Conservation (phyloP, 139 green algal species). For the Zygnema circumcarinatum region DNA sequence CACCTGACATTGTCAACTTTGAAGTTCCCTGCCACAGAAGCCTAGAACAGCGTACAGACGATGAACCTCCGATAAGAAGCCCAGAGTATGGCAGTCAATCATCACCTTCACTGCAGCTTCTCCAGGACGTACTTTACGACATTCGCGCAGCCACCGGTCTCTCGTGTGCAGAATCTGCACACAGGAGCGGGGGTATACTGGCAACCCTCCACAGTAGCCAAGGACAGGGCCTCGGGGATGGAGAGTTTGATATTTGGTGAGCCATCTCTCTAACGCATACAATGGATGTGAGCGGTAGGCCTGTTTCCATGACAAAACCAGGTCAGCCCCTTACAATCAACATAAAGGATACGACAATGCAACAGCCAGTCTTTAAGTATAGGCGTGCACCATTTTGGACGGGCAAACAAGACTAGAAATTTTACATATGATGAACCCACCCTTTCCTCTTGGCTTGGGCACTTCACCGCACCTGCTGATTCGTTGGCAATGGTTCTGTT, state of each 20-base stretch:
- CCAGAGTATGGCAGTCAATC: too few relatives aligned
- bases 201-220: slow-evolving; percentile 50
- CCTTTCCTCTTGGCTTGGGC: too few relatives aligned
- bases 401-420: too few relatives aligned
- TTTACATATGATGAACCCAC: too few relatives aligned
- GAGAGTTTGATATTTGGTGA: slow-evolving; percentile 59
- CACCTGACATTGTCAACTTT: too few relatives aligned
- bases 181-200: slow-evolving; percentile 56
- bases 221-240: slow-evolving; percentile 51
- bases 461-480: slow-evolving; percentile 47
- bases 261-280: slow-evolving; percentile 62
- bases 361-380: background rate
- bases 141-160: slow-evolving; percentile 52
- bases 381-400: background rate
- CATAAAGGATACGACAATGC: background rate
- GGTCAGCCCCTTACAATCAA: background rate
- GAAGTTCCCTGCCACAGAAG: too few relatives aligned
- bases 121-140: slow-evolving; percentile 43
- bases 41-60: too few relatives aligned
- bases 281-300: slow-evolving; percentile 53
- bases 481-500: slow-evolving; percentile 56
- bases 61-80: too few relatives aligned
- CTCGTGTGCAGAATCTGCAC: slow-evolving; percentile 61
- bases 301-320: too few relatives aligned
- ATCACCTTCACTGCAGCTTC: slow-evolving; percentile 61